Evolutionary conservation across 176 grass and related monocot species (phyloP), one percentile per base, ranked within the genome.

Genomic region (Microstegium vimineum): DNA sequence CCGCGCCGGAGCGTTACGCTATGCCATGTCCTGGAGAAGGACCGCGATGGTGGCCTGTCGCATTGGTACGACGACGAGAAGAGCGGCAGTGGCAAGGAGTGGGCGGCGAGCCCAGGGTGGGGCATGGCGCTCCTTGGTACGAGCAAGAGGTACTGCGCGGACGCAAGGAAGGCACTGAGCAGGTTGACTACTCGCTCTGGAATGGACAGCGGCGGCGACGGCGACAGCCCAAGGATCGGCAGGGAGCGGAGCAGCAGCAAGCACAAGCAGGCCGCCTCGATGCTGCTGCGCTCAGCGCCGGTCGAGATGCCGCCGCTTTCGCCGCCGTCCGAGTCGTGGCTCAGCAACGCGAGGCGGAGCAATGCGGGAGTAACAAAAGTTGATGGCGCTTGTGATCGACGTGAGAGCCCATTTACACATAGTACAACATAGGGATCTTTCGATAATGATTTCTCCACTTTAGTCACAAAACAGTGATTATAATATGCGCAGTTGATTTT

Each of bases 41-140:
- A 75, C 36, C 41, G 42, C 18, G 57, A 37, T n/a, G 65, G 61
- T 37, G 47, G 59, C 47, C 32, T 51, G 40, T 75, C 77, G 52
- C 70, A 18, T 26, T 89, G 70, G 71, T 33, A 81, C 42, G 87
- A 89, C n/a, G n/a, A 12, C 23, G 71, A 85, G 52, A 85, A 23
- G 52, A 72, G 42, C 56, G 64, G 65, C 78, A 82, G 83, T 22
- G 88, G 66, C 33, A 79, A 60, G 41, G 90, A 83, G 83, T 82
- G 69, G 64, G 22, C 10, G 65, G 43, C 84, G 5, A 74, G 45
- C 1, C 86, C 79, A 6, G 78, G 86, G 13, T 81, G 90, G 88
- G 90, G 87, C 72, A 63, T 77, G 88, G 66, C 88, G 12, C 89
- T 94, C 35, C 79, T 93, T 1, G 86, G 90, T 73, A 91, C 85